A percentile compares a stretch with the other conserved stretches of the same genome.
These are phyloP conservation scores for Epithemia pelagica DNA, from an alignment of 108 stramenopile species.

Conservation along the genomic window DNA sequence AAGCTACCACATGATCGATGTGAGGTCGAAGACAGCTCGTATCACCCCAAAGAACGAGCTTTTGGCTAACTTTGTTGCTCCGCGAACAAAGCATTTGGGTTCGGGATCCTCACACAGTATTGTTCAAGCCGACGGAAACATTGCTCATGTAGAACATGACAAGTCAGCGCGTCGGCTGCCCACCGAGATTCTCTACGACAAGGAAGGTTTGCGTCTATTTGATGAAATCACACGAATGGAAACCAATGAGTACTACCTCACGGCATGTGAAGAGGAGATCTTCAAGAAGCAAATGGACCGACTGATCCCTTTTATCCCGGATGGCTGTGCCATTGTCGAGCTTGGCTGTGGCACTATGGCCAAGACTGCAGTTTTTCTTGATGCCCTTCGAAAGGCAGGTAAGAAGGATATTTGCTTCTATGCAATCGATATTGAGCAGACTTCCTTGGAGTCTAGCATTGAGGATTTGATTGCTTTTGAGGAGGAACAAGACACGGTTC, in stretches of 20 bases:
- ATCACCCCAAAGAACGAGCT: background rate
- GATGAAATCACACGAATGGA: background rate
- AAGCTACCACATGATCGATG: background rate
- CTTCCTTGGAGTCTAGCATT: background rate
- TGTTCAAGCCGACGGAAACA: background rate
- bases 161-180: background rate
- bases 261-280: background rate
- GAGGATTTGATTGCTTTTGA: background rate
- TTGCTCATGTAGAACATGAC: background rate
- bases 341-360: background rate
- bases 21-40: background rate
- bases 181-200: background rate
- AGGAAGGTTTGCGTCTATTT: background rate
- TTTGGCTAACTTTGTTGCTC: background rate
- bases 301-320: background rate
- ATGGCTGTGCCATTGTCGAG: background rate
- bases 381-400: background rate
- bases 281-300: background rate
- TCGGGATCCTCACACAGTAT: background rate
- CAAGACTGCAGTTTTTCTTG: background rate
- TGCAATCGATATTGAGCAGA: background rate
- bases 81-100: background rate
- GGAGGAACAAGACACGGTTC: background rate
- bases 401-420: background rate
- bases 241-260: background rate